Percentiles rank a stretch among this genome's conserved stretches.
phyloP scores from a whole-genome alignment of 2,329 filamentous ascomycete species.

The Fusarium sacchari region DNA sequence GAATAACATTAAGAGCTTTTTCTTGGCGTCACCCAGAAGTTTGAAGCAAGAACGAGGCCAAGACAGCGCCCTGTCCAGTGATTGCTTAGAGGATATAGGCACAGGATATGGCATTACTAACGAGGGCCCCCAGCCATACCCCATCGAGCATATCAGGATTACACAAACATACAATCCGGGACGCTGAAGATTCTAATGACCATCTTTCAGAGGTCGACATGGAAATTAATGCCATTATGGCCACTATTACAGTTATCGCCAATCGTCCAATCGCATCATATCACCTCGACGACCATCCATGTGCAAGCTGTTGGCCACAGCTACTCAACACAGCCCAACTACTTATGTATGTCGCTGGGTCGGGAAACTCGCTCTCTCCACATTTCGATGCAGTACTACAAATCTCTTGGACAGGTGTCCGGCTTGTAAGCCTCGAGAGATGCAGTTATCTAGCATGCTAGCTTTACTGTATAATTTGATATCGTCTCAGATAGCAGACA shows the following conservation, averaged over 20 bases:
- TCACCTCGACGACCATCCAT: not conserved
- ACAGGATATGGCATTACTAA: not conserved
- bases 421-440: not conserved
- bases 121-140: fast-evolving
- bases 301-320: not conserved
- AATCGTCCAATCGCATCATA: not conserved
- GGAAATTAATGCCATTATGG: not conserved
- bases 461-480: not conserved
- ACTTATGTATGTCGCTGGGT: not conserved
- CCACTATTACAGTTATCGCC: not conserved
- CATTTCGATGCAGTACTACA: not conserved
- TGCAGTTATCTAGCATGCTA: not conserved
- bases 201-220: not conserved
- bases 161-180: fast-evolving
- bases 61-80: fast-evolving
- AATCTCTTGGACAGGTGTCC: not conserved
- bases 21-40: fast-evolving
- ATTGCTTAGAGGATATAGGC: fast-evolving
- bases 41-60: not conserved
- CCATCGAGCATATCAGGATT: fast-evolving
- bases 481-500: not conserved
- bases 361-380: fast-evolving
- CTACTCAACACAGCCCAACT: not conserved
- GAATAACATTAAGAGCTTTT: fast-evolving
- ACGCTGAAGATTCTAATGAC: fast-evolving